Evolutionary conservation across 257 asterid species (phyloP).

Genomic region (Capsicum chinense): DNA sequence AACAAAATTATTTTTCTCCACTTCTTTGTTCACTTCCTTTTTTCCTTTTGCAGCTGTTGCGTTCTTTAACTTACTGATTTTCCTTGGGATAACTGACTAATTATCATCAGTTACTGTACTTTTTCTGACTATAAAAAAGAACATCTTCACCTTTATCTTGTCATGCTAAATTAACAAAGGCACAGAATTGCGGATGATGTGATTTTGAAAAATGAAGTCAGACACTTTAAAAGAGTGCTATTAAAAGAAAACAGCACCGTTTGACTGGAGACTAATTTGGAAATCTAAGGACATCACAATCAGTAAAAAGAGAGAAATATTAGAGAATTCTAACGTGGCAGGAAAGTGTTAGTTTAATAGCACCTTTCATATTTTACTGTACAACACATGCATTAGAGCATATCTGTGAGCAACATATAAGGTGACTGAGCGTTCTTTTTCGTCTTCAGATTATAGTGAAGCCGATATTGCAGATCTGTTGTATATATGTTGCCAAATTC

Average conservation of each 20-base stretch:
- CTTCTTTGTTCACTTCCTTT: background rate
- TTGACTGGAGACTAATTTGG: background rate
- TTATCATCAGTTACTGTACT: background rate
- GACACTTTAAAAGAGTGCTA: background rate
- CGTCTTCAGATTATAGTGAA: background rate
- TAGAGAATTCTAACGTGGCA: background rate
- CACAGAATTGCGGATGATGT: background rate
- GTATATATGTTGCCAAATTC: conserved; percentile 5
- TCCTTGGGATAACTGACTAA: background rate
- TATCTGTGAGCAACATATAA: background rate
- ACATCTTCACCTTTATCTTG: conserved; percentile 16
- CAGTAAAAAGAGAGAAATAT: background rate
- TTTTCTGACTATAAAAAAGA: background rate
- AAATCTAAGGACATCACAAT: background rate
- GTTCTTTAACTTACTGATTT: background rate
- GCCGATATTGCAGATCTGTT: background rate
- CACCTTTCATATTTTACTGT: background rate
- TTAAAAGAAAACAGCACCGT: background rate
- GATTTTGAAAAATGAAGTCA: background rate
- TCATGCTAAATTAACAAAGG: background rate
- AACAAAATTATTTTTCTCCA: conserved; percentile 8
- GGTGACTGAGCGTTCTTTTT: background rate
- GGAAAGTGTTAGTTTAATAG: background rate
- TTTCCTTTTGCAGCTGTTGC: background rate
- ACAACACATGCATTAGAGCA: background rate